Evolutionary conservation across 148 eudicot species (phyloP).

Genomic region (Rhododendron molle): DNA sequence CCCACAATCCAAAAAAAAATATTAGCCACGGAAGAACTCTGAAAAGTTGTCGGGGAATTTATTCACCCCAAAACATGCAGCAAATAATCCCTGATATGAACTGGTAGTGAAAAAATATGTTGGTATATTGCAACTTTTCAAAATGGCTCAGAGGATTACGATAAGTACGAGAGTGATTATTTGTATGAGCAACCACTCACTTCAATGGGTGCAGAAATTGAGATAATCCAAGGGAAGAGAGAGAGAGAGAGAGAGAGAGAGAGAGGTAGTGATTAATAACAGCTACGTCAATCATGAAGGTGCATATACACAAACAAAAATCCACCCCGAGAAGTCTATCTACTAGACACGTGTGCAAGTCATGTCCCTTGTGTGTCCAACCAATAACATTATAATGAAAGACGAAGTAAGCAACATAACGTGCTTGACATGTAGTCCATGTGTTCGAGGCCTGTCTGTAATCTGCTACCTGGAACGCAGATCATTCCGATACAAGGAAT

Average conservation of each 20-base stretch:
- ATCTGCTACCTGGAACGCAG: background rate
- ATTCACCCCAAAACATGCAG: background rate
- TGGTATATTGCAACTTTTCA: background rate
- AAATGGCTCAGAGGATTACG: background rate
- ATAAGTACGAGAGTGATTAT: background rate
- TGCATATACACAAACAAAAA: background rate
- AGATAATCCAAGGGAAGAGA: background rate
- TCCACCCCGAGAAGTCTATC: background rate
- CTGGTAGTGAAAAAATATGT: background rate
- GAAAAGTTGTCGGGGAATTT: background rate
- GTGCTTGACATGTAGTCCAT: background rate
- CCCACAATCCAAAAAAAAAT: background rate
- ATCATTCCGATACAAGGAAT: background rate
- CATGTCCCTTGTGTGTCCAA: background rate
- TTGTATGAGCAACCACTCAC: background rate
- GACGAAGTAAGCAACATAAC: background rate
- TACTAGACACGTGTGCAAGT: background rate
- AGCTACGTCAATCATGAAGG: background rate
- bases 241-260: background rate
- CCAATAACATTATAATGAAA: background rate
- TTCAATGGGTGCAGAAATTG: background rate
- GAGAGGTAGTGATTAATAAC: background rate
- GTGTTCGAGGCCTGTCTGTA: background rate
- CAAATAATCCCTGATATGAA: constrained; percentile 2
- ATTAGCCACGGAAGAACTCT: background rate